Evolutionary conservation across 2,329 filamentous ascomycete species (phyloP).

Genomic region (Cladobotryum mycophilum): DNA sequence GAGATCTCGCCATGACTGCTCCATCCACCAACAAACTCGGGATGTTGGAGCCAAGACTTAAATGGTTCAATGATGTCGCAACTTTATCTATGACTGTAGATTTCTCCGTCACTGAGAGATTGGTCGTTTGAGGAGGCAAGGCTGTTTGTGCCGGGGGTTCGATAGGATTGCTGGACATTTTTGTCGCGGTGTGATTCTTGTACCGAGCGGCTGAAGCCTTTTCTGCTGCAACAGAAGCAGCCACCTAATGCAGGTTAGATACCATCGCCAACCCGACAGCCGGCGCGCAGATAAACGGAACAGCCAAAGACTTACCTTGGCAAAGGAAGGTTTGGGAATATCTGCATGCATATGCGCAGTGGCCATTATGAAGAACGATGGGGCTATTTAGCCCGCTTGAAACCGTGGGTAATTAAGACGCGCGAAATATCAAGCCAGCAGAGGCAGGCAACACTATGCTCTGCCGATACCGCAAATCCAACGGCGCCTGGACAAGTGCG

Average conservation of each 20-base stretch:
- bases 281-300: too few species aligned
- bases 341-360: slow-evolving; percentile 42
- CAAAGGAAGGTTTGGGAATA: slow-evolving; percentile 61
- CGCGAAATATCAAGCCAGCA: slow-evolving; percentile 13
- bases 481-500: slow-evolving; percentile 1
- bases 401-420: slow-evolving; percentile 10
- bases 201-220: slow-evolving; percentile 8
- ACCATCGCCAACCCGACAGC: background rate
- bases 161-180: background rate
- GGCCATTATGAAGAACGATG: slow-evolving; percentile 35
- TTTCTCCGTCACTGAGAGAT: slow-evolving; percentile 12
- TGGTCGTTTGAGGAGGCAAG: slow-evolving; percentile 16
- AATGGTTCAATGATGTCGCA: slow-evolving; percentile 23
- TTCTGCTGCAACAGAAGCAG: slow-evolving; percentile 36
- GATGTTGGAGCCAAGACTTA: slow-evolving; percentile 25
- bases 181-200: slow-evolving; percentile 19
- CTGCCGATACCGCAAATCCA: slow-evolving; percentile 2
- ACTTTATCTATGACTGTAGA: slow-evolving; percentile 21
- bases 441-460: slow-evolving; percentile 5
- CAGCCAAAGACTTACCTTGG: slow-evolving; percentile 52
- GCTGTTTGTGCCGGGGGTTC: slow-evolving; percentile 11
- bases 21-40: slow-evolving; percentile 44
- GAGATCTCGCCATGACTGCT: slow-evolving; percentile 30
- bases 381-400: slow-evolving; percentile 18
- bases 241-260: slow-evolving; percentile 33